These are phyloP conservation scores for Cutaneotrichosporon sp. DNA, from an alignment of 1,284 basidiomycete species.

Conservation along the genomic window DNA sequence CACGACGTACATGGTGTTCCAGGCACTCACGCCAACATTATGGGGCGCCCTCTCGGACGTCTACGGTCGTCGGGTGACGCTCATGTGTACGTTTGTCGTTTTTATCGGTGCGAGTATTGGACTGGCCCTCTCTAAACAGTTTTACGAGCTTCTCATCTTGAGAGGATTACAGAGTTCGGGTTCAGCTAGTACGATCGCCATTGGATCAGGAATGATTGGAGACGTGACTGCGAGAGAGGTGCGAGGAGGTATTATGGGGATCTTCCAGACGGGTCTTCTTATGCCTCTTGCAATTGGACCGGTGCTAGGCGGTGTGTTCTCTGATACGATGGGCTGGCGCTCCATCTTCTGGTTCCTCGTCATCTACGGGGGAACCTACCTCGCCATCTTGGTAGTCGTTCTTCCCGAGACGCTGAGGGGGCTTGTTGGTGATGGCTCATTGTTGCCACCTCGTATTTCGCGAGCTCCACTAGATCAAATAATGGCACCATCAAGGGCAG, in stretches of 20 bases:
- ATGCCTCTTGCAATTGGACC: background rate
- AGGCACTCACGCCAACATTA: constrained; percentile 42
- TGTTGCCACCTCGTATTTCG: constrained; percentile 37
- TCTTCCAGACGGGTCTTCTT: background rate
- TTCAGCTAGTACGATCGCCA: background rate
- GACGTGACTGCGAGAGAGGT: background rate
- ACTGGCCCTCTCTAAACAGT: background rate
- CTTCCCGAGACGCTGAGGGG: constrained; percentile 45
- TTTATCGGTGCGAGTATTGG: background rate
- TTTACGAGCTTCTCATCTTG: background rate
- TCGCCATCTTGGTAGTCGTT: constrained; percentile 29
- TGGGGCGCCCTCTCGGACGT: constrained; percentile 40
- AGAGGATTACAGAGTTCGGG: background rate
- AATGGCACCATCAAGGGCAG: constrained; percentile 23
- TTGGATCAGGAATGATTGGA: background rate
- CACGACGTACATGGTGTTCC: constrained; percentile 22
- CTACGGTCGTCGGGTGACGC: constrained; percentile 24
- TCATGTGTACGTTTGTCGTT: background rate
- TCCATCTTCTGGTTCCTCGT: constrained; percentile 32
- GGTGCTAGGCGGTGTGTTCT: background rate
- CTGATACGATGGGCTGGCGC: constrained; percentile 12
- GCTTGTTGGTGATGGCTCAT: constrained; percentile 42
- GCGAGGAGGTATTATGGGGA: background rate
- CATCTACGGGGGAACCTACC: constrained; percentile 24
- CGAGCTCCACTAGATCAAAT: constrained; percentile 25